phyloP scores from a whole-genome alignment of 1,139 yeast genomes.

The Saccharomycopsis hybrid region DNA sequence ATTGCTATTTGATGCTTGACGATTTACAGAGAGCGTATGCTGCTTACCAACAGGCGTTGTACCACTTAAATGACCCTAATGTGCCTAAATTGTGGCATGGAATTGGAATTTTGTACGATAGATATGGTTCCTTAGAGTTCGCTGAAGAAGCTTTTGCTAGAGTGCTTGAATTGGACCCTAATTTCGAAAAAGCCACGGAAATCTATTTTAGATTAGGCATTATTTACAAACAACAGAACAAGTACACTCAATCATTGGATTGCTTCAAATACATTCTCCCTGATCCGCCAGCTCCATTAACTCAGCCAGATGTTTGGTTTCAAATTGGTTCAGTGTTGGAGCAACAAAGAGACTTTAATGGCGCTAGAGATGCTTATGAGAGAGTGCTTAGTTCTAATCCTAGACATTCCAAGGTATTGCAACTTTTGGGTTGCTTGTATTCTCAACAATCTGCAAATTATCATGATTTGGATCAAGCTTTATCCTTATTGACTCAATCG shows the following conservation, averaged over 20 bases:
- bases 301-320: constrained; percentile 97
- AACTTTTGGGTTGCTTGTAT: constrained; percentile 91
- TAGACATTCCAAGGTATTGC: constrained; percentile 90
- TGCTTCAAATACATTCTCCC: constrained; percentile 87
- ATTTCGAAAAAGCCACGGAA: constrained; percentile 93
- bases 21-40: constrained; percentile 93
- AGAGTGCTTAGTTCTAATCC: constrained; percentile 86
- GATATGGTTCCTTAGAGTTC: constrained; percentile 92
- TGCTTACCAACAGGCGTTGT: constrained; percentile 92
- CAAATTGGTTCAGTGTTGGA: constrained; percentile 95
- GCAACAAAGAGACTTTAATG: constrained; percentile 84
- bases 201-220: constrained; percentile 96
- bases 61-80: constrained; percentile 85
- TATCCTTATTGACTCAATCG: constrained; percentile 75
- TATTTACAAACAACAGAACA: constrained; percentile 91
- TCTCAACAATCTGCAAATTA: constrained; percentile 71
- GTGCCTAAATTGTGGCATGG: constrained; percentile 99
- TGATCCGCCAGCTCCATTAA: constrained; percentile 91
- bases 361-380: constrained; percentile 94
- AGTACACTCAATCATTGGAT: constrained; percentile 79
- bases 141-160: constrained; percentile 98
- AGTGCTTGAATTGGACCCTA: constrained; percentile 90
- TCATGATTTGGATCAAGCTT: constrained; percentile 79
- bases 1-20: constrained; percentile 93
- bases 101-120: constrained; percentile 89